Evolutionary conservation across 108 stramenopile genomes (phyloP), one percentile per base, ranked within the genome.

Genomic region (Nitzschia sp.): DNA sequence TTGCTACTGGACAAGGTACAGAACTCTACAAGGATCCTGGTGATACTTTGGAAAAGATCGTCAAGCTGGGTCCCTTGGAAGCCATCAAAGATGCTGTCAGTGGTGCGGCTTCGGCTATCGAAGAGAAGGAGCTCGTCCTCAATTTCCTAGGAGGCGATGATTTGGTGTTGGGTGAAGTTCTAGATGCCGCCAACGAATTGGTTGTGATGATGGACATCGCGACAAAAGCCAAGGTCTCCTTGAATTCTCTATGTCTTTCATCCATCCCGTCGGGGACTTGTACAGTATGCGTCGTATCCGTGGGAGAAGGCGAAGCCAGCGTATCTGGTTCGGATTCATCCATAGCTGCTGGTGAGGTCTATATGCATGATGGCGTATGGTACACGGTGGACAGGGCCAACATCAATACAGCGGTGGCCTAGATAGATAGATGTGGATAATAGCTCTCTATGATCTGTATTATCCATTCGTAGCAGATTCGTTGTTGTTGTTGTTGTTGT

Each of bases 111-210:
- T 75, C 79, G 0, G 58, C 58, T 29, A 64, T 66, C 48, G 75
- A 73, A 6, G 17, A 29, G 23, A 54, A 45, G 19, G 45, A 33
- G 3, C 58, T 83, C 15, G 55, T 71, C 0, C 33, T 84, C 25
- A 84, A 80, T 71, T 82, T 88, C 68, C 63, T 83, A 33, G 87
- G 90, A 32, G 90, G 90, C 4, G 86, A 90, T 66, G 87, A 91
- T 80, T 73, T 91, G 52, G 79, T 84, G 53, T 53, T 86, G 30
- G 71, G 74, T 28, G 87, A 91, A 75, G 87, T 91, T 1, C 33
- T 83, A 66, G 76, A 86, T 28, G 90, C 87, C 31, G 59, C 71
- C 27, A 73, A 72, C 36, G 50, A 84, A 32, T 59, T 91, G 41
- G 83, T 81, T 35, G 29, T 77, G 17, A 76, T 48, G 3, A 56